Evolutionary conservation across 2,329 filamentous ascomycete species (phyloP).

Genomic region (Lasiodiplodia theobromae): DNA sequence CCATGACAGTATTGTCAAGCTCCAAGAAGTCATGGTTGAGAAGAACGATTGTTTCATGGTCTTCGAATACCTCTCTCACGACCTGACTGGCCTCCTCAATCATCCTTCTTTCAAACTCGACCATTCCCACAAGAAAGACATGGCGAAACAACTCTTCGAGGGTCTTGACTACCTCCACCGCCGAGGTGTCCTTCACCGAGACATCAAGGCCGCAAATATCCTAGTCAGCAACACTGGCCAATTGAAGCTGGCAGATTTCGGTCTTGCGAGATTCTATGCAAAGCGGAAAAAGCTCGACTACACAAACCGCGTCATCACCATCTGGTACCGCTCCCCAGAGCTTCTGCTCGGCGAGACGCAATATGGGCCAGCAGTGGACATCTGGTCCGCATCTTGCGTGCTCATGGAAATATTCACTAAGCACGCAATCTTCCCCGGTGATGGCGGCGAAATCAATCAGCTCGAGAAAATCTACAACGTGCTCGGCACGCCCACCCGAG

Average conservation of each 20-base stretch:
- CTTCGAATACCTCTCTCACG: conserved; percentile 96
- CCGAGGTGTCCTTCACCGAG: conserved; percentile 91
- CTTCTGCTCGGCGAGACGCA: conserved; percentile 33
- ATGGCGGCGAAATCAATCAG: conserved; percentile 94
- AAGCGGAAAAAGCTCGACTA: conserved; percentile 93
- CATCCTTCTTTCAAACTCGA: conserved; percentile 91
- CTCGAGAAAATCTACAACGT: conserved; percentile 96
- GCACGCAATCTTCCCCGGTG: conserved; percentile 92
- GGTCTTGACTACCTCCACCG: conserved; percentile 93
- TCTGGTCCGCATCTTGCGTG: conserved; percentile 97
- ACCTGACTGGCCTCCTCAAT: conserved; percentile 92
- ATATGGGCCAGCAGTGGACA: conserved; percentile 44
- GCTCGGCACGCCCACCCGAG: conserved; percentile 83
- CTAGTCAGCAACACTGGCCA: conserved; percentile 88
- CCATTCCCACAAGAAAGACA: conserved; percentile 85
- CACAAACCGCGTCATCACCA: conserved; percentile 97
- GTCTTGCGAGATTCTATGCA: conserved; percentile 92
- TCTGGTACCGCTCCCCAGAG: conserved; percentile 66
- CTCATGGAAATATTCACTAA: conserved; percentile 96
- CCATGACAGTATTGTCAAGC: conserved; percentile 80
- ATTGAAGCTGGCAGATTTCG: conserved; percentile 94
- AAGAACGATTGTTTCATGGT: conserved; percentile 99
- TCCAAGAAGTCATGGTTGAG: conserved; percentile 97
- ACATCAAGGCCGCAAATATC: conserved; percentile 98
- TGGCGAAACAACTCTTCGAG: conserved; percentile 91